Evolutionary conservation across 2,329 filamentous ascomycete species (phyloP).

Genomic region (Rachicladosporium sp.): DNA sequence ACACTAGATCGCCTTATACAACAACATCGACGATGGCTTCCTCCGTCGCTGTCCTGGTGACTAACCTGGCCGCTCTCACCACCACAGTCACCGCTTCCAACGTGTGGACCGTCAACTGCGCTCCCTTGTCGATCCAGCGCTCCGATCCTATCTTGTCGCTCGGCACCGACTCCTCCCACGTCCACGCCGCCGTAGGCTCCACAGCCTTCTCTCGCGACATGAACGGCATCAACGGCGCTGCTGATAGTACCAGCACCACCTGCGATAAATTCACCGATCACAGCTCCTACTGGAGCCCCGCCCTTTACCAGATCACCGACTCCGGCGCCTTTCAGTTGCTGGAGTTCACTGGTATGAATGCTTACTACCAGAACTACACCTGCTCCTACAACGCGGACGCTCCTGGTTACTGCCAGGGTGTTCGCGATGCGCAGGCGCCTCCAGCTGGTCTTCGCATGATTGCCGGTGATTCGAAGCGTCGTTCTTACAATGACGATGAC

Average conservation of each 20-base stretch:
- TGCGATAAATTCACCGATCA: slow-evolving; percentile 5
- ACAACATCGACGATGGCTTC: too few relatives aligned
- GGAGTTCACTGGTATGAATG: slow-evolving; percentile 45
- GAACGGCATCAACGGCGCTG: neutral
- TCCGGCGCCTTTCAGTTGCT: slow-evolving; percentile 31
- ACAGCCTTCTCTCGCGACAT: slow-evolving; percentile 18
- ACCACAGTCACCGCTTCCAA: slow-evolving; percentile 1
- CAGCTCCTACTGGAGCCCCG: slow-evolving; percentile 62
- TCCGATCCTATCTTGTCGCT: slow-evolving; percentile 57
- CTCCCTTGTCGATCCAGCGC: slow-evolving; percentile 24
- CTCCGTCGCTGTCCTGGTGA: too few relatives aligned
- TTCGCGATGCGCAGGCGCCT: slow-evolving; percentile 36
- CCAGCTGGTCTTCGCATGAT: slow-evolving; percentile 61
- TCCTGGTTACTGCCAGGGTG: slow-evolving; percentile 3
- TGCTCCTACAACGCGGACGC: slow-evolving; percentile 3
- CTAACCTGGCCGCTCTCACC: too few relatives aligned
- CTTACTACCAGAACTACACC: slow-evolving; percentile 41
- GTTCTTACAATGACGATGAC: slow-evolving; percentile 1
- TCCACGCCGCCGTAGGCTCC: slow-evolving; percentile 59
- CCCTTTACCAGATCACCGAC: slow-evolving; percentile 52
- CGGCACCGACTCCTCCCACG: slow-evolving; percentile 46
- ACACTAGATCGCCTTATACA: too few relatives aligned
- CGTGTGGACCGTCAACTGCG: slow-evolving; percentile 6
- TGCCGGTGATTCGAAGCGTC: slow-evolving; percentile 43
- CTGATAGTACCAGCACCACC: slow-evolving; percentile 1